Evolutionary conservation across 495 filamentous ascomycete genomes (phyloP).

Genomic region (Ascodesmis nigricans): DNA sequence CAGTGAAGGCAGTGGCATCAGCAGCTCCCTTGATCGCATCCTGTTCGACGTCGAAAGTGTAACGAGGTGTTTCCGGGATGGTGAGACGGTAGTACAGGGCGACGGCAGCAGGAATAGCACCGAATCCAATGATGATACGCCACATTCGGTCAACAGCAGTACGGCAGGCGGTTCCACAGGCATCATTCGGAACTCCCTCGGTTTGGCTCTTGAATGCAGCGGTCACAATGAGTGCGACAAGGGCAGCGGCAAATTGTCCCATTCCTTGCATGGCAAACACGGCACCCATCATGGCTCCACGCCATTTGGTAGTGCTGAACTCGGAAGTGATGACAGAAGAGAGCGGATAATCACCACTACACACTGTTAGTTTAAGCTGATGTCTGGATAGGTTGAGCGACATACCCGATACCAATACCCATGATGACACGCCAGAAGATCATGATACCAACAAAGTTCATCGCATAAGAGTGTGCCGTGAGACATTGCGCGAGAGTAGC

Average conservation of each 20-base stretch:
- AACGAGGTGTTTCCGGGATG: conserved; percentile 56
- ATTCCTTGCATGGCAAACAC: conserved; percentile 78
- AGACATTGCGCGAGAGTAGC: conserved; percentile 60
- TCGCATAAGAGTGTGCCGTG: conserved; percentile 39
- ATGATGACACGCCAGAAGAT: conserved; percentile 82
- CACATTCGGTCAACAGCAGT: conserved; percentile 62
- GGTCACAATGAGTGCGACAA: conserved; percentile 49
- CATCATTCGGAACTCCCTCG: conserved; percentile 23
- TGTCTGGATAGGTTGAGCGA: too few relatives aligned
- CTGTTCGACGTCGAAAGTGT: conserved; percentile 59
- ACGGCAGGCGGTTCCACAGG: conserved; percentile 39
- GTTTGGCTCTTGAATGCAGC: conserved; percentile 48
- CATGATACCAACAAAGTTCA: conserved; percentile 52
- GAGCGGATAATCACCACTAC: conserved; percentile 65
- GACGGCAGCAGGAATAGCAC: conserved; percentile 49
- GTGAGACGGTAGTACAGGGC: conserved; percentile 73
- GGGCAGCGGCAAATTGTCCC: conserved; percentile 47
- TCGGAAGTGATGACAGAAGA: conserved; percentile 66
- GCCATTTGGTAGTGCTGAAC: conserved; percentile 65
- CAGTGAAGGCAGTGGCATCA: conserved; percentile 43
- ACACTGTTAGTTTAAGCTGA: too few relatives aligned
- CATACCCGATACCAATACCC: conserved; percentile 67
- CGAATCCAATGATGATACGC: conserved; percentile 60
- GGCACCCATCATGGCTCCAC: conserved; percentile 70
- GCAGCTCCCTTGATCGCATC: conserved; percentile 49